Evolutionary conservation across 2,329 filamentous ascomycete species (phyloP), one percentile per base, ranked within the genome.

Genomic region (Aspergillus awamori): DNA sequence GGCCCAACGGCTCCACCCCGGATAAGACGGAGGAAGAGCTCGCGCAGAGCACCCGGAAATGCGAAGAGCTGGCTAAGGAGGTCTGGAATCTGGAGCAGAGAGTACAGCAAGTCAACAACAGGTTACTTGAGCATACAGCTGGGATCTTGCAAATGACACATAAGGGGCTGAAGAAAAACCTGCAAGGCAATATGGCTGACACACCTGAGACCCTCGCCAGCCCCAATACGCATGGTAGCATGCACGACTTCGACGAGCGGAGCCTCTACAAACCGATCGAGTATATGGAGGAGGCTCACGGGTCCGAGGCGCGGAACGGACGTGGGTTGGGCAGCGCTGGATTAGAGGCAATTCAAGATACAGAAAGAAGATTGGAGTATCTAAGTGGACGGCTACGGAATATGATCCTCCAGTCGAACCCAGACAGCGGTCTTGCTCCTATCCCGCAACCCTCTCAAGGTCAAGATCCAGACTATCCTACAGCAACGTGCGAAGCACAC

Each of bases 71-170:
- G 59, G 88, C 93, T 3, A 83, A 88, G 43, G 92, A 97, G 70
- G 80, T 98, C 39, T 92, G 91, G 79, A 84, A 85, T 61, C 80
- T 96, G 59, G 92, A 97, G 76, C 91, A 90, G 75, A 82, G 90
- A 66, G 81, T 89, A 61, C 88, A 92, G 79, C 85, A 89, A 61
- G 85, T 91, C 8, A 91, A 96, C 70, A 86, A 86, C 69, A 86
- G 87, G 63, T 80, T 99, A 48, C 80, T 98, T 54, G 88, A 94
- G 74, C 95, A 99, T 74, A 98, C 94, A 0, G 93, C 95, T 13
- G 94, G 92, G 48, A 91, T 99, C 41, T 80, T 99, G 57, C 93
- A 97, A 73, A 85, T 96, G 76, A 96, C 93, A 8, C 93, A 98
- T 77, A 90, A 89, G 69, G 87, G 86, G 0, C 82, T 89, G n/a